Evolutionary conservation across 345 rosid species (phyloP).

Genomic region (Passiflora organensis): DNA sequence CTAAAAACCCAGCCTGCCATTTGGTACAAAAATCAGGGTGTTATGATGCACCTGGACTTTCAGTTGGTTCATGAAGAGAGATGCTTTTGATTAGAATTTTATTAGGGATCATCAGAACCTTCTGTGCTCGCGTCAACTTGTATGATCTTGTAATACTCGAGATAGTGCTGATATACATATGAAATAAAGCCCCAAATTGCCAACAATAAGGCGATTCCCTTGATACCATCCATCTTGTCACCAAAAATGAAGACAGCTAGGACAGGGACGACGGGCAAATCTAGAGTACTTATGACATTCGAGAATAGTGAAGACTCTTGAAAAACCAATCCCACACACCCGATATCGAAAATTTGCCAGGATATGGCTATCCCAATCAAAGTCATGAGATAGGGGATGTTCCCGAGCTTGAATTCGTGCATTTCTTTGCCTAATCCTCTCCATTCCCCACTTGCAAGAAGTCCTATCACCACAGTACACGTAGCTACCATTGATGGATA

Average conservation of each 20-base stretch:
- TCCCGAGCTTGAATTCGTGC: constrained; percentile 40
- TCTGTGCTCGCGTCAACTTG: too few relatives aligned
- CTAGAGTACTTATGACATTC: constrained; percentile 34
- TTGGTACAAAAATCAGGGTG: too few relatives aligned
- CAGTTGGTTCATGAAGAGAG: too few relatives aligned
- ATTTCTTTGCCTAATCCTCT: constrained; percentile 33
- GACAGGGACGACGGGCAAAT: constrained; percentile 49
- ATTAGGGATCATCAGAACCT: too few relatives aligned
- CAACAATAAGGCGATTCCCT: constrained; percentile 48
- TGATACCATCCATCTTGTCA: constrained; percentile 53
- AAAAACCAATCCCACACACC: constrained; percentile 43
- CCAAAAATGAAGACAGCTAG: constrained; percentile 38
- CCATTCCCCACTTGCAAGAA: constrained; percentile 56
- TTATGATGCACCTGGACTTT: too few relatives aligned
- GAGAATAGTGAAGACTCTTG: constrained; percentile 56
- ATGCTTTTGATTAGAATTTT: too few relatives aligned
- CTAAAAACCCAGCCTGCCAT: too few relatives aligned
- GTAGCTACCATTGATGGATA: constrained; percentile 35
- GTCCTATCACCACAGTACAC: constrained; percentile 29
- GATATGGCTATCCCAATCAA: constrained; percentile 35
- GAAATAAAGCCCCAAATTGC: constrained; percentile 62
- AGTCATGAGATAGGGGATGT: constrained; percentile 36
- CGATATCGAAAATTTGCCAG: constrained; percentile 43
- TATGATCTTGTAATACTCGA: constrained; percentile 27
- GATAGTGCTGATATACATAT: constrained; percentile 50